Base-by-base conservation (phyloP, 139 green algal species). In the Diplosphaera chodatii region DNA sequence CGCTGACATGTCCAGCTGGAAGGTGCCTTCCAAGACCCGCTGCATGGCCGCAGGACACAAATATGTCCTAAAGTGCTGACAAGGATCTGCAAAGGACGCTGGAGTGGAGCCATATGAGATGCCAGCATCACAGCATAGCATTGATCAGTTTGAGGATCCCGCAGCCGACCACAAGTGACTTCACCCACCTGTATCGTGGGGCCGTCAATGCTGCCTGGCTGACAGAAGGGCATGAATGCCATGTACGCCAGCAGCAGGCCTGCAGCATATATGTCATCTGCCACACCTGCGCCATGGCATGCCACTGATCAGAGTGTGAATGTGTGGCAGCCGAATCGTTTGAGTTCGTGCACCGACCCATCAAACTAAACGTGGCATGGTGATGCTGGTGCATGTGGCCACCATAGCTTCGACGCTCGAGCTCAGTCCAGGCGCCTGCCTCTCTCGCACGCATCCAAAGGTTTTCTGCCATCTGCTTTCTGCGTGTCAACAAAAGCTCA, bases 261-360 rank as follows among this genome's bases (percentile, higher is more conserved):
- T 2, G 79, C 79, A 29, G 80, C 77, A 56, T 74, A 89, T 28
- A 90, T 73, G 74, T 90, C 84, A 64, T 90, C 84, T 18, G 84
- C 81, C 34, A 91, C 67, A 30, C 74, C 84, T 48, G 37, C 37
- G 37, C 10, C n/a, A n/a, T n/a, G n/a, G n/a, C n/a, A n/a, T n/a
- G n/a, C n/a, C n/a, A n/a, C n/a, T n/a, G n/a, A n/a, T n/a, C n/a
- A n/a, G n/a, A n/a, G n/a, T n/a, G n/a, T n/a, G n/a, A n/a, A n/a
- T n/a, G n/a, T n/a, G n/a, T n/a, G n/a, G n/a, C n/a, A n/a, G n/a
- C n/a, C n/a, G n/a, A n/a, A n/a, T n/a, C n/a, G n/a, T n/a, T n/a
- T n/a, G n/a, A n/a, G n/a, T n/a, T n/a, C n/a, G n/a, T n/a, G n/a
- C n/a, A n/a, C n/a, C n/a, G n/a, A n/a, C n/a, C n/a, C n/a, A n/a